A percentile compares a stretch with the other conserved stretches of the same genome.
Evolutionary conservation across 2,329 filamentous ascomycete species (phyloP).

Genomic region (Alternaria sp.): DNA sequence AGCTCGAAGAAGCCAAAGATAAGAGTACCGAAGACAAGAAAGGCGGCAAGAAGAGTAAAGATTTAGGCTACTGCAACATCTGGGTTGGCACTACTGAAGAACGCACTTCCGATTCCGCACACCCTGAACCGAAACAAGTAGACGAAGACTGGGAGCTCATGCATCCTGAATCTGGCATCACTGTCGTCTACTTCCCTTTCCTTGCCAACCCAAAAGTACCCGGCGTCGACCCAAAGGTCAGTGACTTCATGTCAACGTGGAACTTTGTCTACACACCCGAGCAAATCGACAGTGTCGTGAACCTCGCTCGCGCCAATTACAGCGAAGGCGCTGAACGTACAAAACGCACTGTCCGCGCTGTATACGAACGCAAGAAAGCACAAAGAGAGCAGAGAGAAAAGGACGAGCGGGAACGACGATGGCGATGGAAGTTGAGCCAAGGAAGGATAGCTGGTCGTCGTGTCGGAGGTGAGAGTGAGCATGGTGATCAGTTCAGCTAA

Average conservation of each 20-base stretch:
- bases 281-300: slow-evolving; percentile 85
- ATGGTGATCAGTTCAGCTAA: slow-evolving; percentile 69
- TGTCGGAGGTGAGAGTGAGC: slow-evolving; percentile 63
- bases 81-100: slow-evolving; percentile 91
- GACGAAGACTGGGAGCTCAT: slow-evolving; percentile 72
- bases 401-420: slow-evolving; percentile 49
- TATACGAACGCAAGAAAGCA: slow-evolving; percentile 91
- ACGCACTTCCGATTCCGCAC: slow-evolving; percentile 64
- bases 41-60: slow-evolving; percentile 40
- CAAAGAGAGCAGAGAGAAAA: slow-evolving; percentile 64
- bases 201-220: slow-evolving; percentile 81
- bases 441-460: slow-evolving; percentile 63
- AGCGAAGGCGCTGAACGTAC: slow-evolving; percentile 81
- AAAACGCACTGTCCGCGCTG: slow-evolving; percentile 78
- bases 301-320: slow-evolving; percentile 86
- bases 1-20: slow-evolving; percentile 66
- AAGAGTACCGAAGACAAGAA: slow-evolving; percentile 42
- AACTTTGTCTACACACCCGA: slow-evolving; percentile 96
- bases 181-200: slow-evolving; percentile 90
- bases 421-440: slow-evolving; percentile 53
- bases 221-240: slow-evolving; percentile 81
- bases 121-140: slow-evolving; percentile 63
- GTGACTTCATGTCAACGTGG: slow-evolving; percentile 94
- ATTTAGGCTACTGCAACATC: slow-evolving; percentile 89
- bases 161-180: slow-evolving; percentile 81